A percentile compares a stretch with the other conserved stretches of the same genome.
These are phyloP conservation scores for Pochonia chlamydosporia DNA, from an alignment of 2,329 filamentous ascomycete genomes.

Conservation along the genomic window DNA sequence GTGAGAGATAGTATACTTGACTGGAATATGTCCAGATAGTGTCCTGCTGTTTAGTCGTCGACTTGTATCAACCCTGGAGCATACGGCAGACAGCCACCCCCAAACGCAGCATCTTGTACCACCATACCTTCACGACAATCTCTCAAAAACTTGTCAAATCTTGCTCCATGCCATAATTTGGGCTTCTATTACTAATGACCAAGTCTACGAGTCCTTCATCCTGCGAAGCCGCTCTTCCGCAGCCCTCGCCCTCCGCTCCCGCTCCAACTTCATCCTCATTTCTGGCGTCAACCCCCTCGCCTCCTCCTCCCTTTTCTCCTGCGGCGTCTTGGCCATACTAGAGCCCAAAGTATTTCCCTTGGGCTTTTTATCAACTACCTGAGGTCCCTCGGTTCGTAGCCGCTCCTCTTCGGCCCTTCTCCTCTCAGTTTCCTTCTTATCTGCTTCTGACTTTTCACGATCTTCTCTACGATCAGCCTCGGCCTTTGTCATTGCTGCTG, in stretches of 20 bases:
- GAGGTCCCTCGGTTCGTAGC: slow-evolving; percentile 60
- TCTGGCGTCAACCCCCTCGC: slow-evolving; percentile 79
- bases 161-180: too few species aligned
- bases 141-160: too few species aligned
- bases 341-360: slow-evolving; percentile 48
- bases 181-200: too few species aligned
- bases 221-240: slow-evolving; percentile 80
- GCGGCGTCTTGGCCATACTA: slow-evolving; percentile 62
- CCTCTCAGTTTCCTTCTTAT: slow-evolving; percentile 63
- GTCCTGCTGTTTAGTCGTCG: too few species aligned
- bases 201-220: slow-evolving; percentile 42
- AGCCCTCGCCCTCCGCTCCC: slow-evolving; percentile 83
- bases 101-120: too few species aligned
- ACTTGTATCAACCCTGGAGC: too few species aligned
- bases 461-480: slow-evolving; percentile 67
- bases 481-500: slow-evolving; percentile 60
- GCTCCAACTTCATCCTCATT: slow-evolving; percentile 75
- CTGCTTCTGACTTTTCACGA: slow-evolving; percentile 63
- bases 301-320: slow-evolving; percentile 80
- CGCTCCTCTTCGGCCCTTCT: slow-evolving; percentile 70
- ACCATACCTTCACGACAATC: too few species aligned
- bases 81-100: too few species aligned
- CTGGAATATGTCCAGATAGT: too few species aligned
- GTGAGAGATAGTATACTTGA: too few species aligned
- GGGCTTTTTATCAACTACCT: slow-evolving; percentile 43